Base-by-base conservation (phyloP, 2,329 filamentous ascomycete species). In the Helotiales sp. region DNA sequence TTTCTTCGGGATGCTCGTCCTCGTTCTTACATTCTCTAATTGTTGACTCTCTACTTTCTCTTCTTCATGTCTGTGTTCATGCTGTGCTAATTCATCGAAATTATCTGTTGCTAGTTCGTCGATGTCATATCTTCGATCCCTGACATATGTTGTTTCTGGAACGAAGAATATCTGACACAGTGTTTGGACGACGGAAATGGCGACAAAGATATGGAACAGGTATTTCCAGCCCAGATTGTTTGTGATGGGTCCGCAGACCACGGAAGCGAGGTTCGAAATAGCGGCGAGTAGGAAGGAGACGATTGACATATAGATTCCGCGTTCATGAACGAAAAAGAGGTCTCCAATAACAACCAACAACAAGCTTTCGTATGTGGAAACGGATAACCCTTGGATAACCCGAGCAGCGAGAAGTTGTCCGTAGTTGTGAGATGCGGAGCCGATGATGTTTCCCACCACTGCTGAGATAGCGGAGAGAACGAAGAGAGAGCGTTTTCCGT, bases 111-210 rank as follows among this genome's bases (percentile, higher is more conserved):
- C 44, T 22, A 59, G 22, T 51, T 60, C 60, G 22, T 60, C 58
- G 22, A 61, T 64, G 7, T 62, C 54, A 31, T 55, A 61, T 19
- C 46, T 47, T 17, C 44, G 44, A 25, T 57, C 55, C 15, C 79
- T 71, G 54, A 70, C 71, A 67, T 79, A 82, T 1, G 75, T 74
- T 15, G 80, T 81, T 63, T 82, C 79, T 0, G 79, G 79, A 3
- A 81, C 78, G 55, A 81, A 76, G 46, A 81, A 71, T 54, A 79
- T 67, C 17, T 80, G 73, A 2, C 77, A 66, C 13, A 61, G 54
- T 7, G 54, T 62, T 29, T 58, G 63, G 15, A 47, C 49, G 2
- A 24, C 55, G 2, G 54, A 54, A 24, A 58, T 36, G 4, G 58
- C 58, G 24, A 62, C 34, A 2, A 56, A 55, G 19, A 63, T 59